Evolutionary conservation across 2,329 filamentous ascomycete species (phyloP), one percentile per base, ranked within the genome.

Genomic region (Amesomyces nigricolor): DNA sequence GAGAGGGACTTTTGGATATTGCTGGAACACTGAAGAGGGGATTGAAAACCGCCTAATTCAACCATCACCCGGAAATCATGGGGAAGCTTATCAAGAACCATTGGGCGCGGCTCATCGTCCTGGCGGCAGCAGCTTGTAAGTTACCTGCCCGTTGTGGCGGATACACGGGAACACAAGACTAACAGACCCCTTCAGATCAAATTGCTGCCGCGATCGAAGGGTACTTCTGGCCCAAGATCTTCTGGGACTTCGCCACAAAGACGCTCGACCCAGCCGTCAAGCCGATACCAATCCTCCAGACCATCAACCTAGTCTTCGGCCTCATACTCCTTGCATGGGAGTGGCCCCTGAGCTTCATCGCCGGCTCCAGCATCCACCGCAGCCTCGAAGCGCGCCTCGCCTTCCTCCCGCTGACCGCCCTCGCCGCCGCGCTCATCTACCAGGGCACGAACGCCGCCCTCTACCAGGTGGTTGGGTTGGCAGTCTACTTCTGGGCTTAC

Each of bases 61-160:
- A 47, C 50, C 32, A 17, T 40, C 16, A 5, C 35, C 8, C 46
- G n/a, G 39, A 62, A 71, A 75, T 63, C 61, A 99, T 99, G 94
- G 94, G 94, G 73, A 94, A 87, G 75, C 85, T 99, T 70, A 97
- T 99, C 78, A 99, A 99, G 81, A 97, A 97, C 78, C 94, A 99
- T 78, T 96, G 90, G 90, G 94, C 91, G 64, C 87, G 94, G 59
- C 85, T 99, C 67, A 94, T 99, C 68, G 81, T 95, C 72, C 78
- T 99, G 70, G 89, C 89, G 29, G 90, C 94, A 38, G 87, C 89
- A 63, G 72, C 77, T 55, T 91, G 88, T 91, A 83, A 59, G 77
- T 75, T 14, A 13, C 14, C 44, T 16, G 14, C 29, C 14, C 16
- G 10, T 11, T 32, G 9, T 2, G 30, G 26, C 37, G 8, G 11